phyloP scores from a whole-genome alignment of 345 rosid species.

The Heritiera littoralis region DNA sequence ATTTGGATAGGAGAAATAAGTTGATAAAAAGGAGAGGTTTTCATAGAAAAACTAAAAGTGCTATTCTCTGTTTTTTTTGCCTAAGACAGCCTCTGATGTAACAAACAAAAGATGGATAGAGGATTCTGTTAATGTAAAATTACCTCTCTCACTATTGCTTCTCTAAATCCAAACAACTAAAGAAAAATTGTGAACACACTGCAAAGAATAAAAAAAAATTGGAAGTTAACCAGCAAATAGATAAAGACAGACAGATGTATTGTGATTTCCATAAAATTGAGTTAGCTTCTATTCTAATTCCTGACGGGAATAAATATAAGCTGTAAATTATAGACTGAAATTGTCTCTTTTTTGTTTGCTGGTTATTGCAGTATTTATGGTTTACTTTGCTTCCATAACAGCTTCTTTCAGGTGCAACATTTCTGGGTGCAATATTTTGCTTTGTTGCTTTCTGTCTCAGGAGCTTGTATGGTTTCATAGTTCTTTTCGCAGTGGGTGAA shows the following conservation, averaged over 20 bases:
- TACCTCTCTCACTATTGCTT: neutral
- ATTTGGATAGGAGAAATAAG: conserved; percentile 1
- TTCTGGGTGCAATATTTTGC: conserved; percentile 81
- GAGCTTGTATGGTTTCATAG: conserved; percentile 75
- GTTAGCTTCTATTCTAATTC: neutral
- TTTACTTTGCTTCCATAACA: conserved; percentile 35
- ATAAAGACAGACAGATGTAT: neutral
- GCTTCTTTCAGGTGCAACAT: conserved; percentile 79
- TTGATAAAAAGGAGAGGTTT: conserved; percentile 2
- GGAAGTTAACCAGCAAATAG: neutral
- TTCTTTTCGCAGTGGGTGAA: conserved; percentile 78
- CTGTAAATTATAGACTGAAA: neutral
- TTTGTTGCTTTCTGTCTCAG: conserved; percentile 76
- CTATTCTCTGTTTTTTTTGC: neutral
- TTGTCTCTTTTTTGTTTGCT: neutral
- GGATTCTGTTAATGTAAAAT: conserved; percentile 1
- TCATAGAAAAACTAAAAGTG: neutral
- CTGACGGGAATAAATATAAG: neutral
- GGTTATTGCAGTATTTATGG: neutral
- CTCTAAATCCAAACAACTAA: neutral
- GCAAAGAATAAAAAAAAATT: neutral
- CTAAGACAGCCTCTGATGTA: neutral
- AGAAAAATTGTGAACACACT: neutral
- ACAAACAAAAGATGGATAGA: neutral
- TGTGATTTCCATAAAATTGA: neutral